These are phyloP conservation scores for Lentinula boryana DNA, from an alignment of 768 basidiomycete genomes.

Conservation along the genomic window DNA sequence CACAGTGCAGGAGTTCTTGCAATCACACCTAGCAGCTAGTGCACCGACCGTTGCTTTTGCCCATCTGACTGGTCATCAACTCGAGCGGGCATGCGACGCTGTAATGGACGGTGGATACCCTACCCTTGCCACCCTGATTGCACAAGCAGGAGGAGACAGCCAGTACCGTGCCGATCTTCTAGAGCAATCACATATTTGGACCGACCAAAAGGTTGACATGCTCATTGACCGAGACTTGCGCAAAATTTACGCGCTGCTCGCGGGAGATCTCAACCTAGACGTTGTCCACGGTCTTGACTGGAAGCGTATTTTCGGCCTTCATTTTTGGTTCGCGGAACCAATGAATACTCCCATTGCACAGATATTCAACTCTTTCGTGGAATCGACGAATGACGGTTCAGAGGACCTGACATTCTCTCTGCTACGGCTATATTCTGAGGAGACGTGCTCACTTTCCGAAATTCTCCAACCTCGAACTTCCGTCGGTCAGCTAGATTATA, in stretches of 20 bases:
- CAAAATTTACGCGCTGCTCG: conserved; percentile 78
- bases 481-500: conserved; percentile 71
- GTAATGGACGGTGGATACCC: conserved; percentile 74
- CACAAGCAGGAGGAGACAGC: conserved; percentile 78
- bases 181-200: conserved; percentile 80
- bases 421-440: conserved; percentile 72
- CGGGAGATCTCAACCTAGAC: conserved; percentile 60
- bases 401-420: conserved; percentile 78
- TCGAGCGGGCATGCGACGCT: conserved; percentile 72
- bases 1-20: conserved; percentile 67
- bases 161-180: conserved; percentile 68
- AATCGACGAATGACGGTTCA: conserved; percentile 36
- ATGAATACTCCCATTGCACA: conserved; percentile 67
- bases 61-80: conserved; percentile 80
- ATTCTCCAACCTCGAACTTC: conserved; percentile 62
- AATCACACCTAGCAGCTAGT: conserved; percentile 35
- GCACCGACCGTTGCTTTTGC: conserved; percentile 59
- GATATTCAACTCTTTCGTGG: conserved; percentile 60
- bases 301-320: conserved; percentile 89
- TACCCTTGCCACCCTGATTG: conserved; percentile 83
- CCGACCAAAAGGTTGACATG: conserved; percentile 63
- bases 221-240: conserved; percentile 64
- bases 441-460: conserved; percentile 61
- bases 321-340: conserved; percentile 81
- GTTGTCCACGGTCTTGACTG: conserved; percentile 80